Evolutionary conservation across 2,329 filamentous ascomycete genomes (phyloP), one percentile per base, ranked within the genome.

Genomic region (Diplodia sapinea): DNA sequence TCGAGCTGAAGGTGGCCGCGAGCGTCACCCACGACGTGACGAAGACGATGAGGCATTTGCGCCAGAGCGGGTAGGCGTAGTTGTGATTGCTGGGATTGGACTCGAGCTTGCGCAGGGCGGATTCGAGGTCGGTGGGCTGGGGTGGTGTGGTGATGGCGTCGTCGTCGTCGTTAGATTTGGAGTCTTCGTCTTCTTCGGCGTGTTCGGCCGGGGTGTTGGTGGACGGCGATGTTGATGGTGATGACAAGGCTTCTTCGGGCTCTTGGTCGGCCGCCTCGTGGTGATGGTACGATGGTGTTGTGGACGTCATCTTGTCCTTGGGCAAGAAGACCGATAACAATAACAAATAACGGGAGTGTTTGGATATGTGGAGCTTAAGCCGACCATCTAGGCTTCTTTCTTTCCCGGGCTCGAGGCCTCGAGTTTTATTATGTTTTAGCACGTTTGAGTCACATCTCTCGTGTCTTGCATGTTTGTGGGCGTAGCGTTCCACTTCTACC

Each of bases 21-120:
- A 82, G 72, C 1, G 79, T 78, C 73, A 80, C 78, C 79, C 79
- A 82, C 68, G 78, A 80, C 31, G 78, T 76, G 12, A 76, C 70
- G 69, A 81, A 80, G 50, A 82, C 73, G 31, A 82, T 80, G 26
- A 81, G 71, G 26, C 69, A 75, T 74, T 82, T 82, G n/a, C 68
- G 69, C 70, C 69, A 71, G 40, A 69, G 31, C 5, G 71, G 68
- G 11, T 68, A 50, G 12, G 5, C 40, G 23, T 67, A 67, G 31
- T 54, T 67, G 15, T 62, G 26, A 13, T 31, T 29, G 13, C 43
- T 9, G 43, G 8, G 6, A 8, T 59, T 67, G 29, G 65, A 67
- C n/a, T 55, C 63, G 63, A 66, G 49, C 29, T 54, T 50, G 20
- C 20, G 23, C 7, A 64, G 33, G 15, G 61, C 61, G 17, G 51